phyloP scores from a whole-genome alignment of 2,329 filamentous ascomycete genomes.

The Aulographum hederae region DNA sequence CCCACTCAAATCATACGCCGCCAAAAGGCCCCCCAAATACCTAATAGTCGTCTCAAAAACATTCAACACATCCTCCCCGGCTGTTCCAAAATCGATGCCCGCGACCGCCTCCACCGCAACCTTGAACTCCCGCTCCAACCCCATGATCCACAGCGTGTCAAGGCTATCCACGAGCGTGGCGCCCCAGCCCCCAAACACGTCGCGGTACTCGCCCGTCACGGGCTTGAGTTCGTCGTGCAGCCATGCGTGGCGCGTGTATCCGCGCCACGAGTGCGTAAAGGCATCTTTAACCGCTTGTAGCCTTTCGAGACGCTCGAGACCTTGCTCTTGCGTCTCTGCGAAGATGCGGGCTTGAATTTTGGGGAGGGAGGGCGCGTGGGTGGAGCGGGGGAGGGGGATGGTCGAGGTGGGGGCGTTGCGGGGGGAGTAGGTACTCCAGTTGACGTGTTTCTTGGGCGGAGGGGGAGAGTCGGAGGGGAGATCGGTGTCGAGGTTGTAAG shows the following conservation, averaged over 20 bases:
- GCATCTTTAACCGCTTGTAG: slow-evolving; percentile 16
- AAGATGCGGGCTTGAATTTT: too few species aligned
- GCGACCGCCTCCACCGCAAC: slow-evolving; percentile 32
- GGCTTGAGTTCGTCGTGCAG: slow-evolving; percentile 33
- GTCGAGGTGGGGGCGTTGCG: too few species aligned
- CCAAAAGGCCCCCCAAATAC: slow-evolving; percentile 19
- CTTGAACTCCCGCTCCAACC: slow-evolving; percentile 35
- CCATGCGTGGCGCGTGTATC: slow-evolving; percentile 36
- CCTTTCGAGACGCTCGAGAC: slow-evolving; percentile 6
- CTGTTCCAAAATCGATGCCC: slow-evolving; percentile 34
- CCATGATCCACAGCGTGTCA: slow-evolving; percentile 47
- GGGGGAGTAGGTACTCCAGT: too few species aligned
- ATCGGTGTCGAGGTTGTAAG: too few species aligned
- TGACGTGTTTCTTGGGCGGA: too few species aligned
- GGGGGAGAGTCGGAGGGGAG: too few species aligned
- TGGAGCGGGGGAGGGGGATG: too few species aligned
- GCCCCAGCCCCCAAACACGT: slow-evolving; percentile 35
- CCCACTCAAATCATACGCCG: slow-evolving; percentile 18
- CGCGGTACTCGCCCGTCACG: slow-evolving; percentile 26
- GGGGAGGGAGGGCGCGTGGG: too few species aligned
- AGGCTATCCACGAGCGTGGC: slow-evolving; percentile 42
- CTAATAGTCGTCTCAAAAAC: slow-evolving; percentile 22
- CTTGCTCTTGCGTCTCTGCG: background rate
- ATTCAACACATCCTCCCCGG: slow-evolving; percentile 15
- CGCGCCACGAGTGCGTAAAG: slow-evolving; percentile 23